Evolutionary conservation across 805 yeast genomes (phyloP), one percentile per base, ranked within the genome.

Genomic region (Blastobotrys mokoenaii): DNA sequence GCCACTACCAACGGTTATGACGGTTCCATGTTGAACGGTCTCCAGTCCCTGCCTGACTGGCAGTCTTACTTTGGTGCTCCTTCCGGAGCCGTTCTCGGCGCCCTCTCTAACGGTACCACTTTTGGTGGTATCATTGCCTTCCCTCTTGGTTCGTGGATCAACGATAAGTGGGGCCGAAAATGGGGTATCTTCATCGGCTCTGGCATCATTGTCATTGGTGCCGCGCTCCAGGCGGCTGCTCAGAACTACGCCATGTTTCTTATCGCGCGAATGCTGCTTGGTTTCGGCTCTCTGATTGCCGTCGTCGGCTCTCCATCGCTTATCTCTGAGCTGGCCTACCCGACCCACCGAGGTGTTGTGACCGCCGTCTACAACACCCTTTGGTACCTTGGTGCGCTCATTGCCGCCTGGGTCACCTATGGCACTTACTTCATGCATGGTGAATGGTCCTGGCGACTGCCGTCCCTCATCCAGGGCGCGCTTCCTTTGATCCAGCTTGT

Each of bases 301-400:
- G 80, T 87, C 14, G 77, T 86, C 15, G 79, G 86, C 29, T 79
- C 81, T 50, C 90, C 93, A 10, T 80, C 80, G 49, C 81, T 84
- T 77, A 86, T 81, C 58, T 72, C 89, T 1, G 93, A 84, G 64
- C 72, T 79, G 63, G 73, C 86, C 35, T 76, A 74, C 47, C 74
- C 85, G 8, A 74, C 73, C 47, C 72, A 71, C 52, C 76, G 89
- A 67, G 87, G 50, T 11, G 88, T 57, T 65, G 73, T 49, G 62
- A 80, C 55, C 82, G 81, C 46, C 72, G 74, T 53, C 64, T 80
- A 58, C 81, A 80, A 64, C 85, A 86, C 83, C 27, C 72, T 79
- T 33, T 77, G 82, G 56, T 79, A 79, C 25, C 68, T 79, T 40
- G 90, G 93, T 58, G 81, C 86, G 29, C 72, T 81, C 55, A 69